A percentile compares a stretch with the other conserved stretches of the same genome.
Evolutionary conservation across 2,329 filamentous ascomycete species (phyloP).

Genomic region (Trichophyton simii): DNA sequence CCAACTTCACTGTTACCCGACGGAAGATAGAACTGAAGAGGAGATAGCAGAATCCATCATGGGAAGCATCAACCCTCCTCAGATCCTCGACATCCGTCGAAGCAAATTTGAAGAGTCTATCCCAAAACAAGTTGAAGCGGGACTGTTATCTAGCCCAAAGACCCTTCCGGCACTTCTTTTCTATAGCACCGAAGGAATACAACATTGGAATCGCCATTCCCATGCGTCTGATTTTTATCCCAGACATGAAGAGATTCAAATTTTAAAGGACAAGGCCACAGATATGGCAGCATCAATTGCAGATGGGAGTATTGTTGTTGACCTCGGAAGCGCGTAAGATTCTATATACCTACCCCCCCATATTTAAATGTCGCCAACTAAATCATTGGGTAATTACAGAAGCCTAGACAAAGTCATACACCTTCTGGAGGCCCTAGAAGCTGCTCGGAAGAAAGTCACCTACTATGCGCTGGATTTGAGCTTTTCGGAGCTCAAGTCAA

Average conservation of each 20-base stretch:
- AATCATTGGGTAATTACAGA: neutral
- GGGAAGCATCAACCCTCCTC: neutral
- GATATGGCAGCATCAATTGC: neutral
- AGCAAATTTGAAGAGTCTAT: constrained; percentile 1
- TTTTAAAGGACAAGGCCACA: neutral
- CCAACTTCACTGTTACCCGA: neutral
- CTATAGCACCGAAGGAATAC: neutral
- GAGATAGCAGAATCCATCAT: neutral
- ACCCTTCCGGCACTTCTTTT: neutral
- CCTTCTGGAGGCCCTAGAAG: neutral
- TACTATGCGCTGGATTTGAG: constrained; percentile 1
- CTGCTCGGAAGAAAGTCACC: neutral
- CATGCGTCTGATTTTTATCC: neutral
- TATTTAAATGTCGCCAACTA: neutral
- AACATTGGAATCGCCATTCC: neutral
- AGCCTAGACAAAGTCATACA: constrained; percentile 2
- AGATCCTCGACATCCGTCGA: neutral
- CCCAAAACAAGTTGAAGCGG: neutral
- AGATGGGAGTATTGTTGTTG: constrained; percentile 1
- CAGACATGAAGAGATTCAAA: neutral
- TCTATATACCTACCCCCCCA: neutral
- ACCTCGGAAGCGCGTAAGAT: constrained; percentile 1
- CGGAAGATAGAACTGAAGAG: no score
- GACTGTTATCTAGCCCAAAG: neutral
- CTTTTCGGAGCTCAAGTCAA: neutral